phyloP scores from a whole-genome alignment of 495 filamentous ascomycete genomes.

The Hypoxylon perforatum region DNA sequence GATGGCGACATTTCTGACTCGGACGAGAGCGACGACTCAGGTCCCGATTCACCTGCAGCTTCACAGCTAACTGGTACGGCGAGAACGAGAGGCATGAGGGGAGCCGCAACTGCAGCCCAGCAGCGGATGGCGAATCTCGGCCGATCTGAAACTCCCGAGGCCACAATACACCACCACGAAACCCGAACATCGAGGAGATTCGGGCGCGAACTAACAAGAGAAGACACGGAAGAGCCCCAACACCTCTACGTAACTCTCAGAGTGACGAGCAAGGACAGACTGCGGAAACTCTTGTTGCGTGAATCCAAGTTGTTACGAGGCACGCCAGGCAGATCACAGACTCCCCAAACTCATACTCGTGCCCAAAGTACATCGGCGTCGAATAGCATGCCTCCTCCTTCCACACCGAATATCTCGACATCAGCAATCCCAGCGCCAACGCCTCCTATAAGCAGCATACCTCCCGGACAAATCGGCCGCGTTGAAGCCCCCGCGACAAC shows the following conservation, averaged over 20 bases:
- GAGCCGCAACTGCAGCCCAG: constrained; percentile 84
- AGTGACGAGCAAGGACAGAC: constrained; percentile 68
- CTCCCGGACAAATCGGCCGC: constrained; percentile 68
- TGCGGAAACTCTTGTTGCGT: constrained; percentile 66
- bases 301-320: constrained; percentile 53
- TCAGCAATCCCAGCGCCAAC: constrained; percentile 49
- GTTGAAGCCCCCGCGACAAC: constrained; percentile 71
- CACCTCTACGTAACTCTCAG: constrained; percentile 78
- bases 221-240: constrained; percentile 76
- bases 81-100: constrained; percentile 86
- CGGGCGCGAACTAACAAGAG: constrained; percentile 67
- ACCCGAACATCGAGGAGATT: constrained; percentile 71
- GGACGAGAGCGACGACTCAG: constrained; percentile 87
- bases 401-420: constrained; percentile 53
- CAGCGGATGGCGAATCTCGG: constrained; percentile 78
- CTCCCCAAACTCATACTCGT: constrained; percentile 62
- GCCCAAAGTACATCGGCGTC: constrained; percentile 62
- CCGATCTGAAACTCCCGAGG: constrained; percentile 90
- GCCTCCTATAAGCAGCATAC: constrained; percentile 47
- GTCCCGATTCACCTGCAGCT: constrained; percentile 85
- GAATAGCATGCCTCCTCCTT: constrained; percentile 70
- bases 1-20: constrained; percentile 87
- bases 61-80: constrained; percentile 80
- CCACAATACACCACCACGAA: constrained; percentile 74
- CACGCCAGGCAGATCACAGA: constrained; percentile 52